Base-by-base conservation (phyloP, 148 eudicot genomes). In the Camellia japonica region DNA sequence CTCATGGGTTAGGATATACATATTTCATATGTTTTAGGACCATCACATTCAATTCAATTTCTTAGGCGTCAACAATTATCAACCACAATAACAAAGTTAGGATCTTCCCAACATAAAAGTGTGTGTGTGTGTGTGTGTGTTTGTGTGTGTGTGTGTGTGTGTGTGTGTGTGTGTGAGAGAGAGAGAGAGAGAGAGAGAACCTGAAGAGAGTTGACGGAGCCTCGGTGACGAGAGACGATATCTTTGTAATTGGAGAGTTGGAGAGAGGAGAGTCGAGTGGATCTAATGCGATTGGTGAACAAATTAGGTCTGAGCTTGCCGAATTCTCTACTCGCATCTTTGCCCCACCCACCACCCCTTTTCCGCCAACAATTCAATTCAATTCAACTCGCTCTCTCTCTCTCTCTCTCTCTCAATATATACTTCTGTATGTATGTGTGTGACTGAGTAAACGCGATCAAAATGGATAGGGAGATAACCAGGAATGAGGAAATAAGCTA, bases 171-270 rank as follows among this genome's bases (percentile, higher is more conserved):
- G n/a, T n/a, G n/a, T n/a, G 44, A 42, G 71, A 12, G 63, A 68
- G 60, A 78, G 12, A 2, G 61, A 60, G 69, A 23, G 47, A 55
- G 73, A 14, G 71, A 74, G 61, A 78, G 0, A 81, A 92, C 99
- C 99, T 95, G 97, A 75, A 95, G 97, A 56, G 99, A 93, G 63
- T 95, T 95, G 67, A 95, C 73, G 80, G 99, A 88, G 51, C 93
- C 99, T 16, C 93, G 97, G 77, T 95, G 97, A 78, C 97, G 86
- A 56, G 97, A 95, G 74, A 93, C 74, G 59, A 95, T 82, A 64
- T 95, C 97, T 76, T 93, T 95, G 87, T 81, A 95, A 0, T 23
- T 23, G 30, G 30, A 23, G 30, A 23, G 92, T 18, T 86, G 92
- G 69, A 95, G 88, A 19, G 94, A 90, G 2, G 94, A 83, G 72